Conservation (phyloP, 176 grass and related monocot species). For the Bothriochloa decipiens region DNA sequence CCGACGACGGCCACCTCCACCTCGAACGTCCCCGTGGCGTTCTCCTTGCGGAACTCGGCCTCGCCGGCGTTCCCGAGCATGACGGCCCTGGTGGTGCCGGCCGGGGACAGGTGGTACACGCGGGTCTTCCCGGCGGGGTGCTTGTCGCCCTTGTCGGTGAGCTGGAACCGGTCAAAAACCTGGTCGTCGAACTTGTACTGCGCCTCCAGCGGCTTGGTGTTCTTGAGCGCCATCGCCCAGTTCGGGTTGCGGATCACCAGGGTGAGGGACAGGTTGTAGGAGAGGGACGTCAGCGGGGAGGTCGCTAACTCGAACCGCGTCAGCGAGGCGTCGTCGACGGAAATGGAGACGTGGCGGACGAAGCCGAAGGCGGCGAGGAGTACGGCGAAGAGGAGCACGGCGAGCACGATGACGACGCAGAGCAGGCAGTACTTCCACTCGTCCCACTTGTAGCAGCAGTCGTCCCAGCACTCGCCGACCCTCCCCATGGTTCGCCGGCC, state of each 20-base stretch:
- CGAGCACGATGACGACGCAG: neutral
- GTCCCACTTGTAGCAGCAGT: neutral
- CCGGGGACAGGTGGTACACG: neutral
- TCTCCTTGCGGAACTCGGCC: constrained; percentile 29
- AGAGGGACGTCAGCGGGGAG: neutral
- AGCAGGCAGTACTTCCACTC: constrained; percentile 10
- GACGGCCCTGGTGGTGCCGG: neutral
- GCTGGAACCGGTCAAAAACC: constrained; percentile 37
- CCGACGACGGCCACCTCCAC: constrained; percentile 30
- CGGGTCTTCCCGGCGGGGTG: neutral
- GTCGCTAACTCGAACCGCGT: constrained; percentile 22
- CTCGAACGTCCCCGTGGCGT: constrained; percentile 38
- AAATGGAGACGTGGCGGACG: constrained; percentile 2
- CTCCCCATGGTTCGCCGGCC: neutral
- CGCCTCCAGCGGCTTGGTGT: constrained; percentile 40
- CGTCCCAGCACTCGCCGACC: neutral
- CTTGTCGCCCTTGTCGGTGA: constrained; percentile 5
- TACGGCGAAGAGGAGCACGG: neutral
- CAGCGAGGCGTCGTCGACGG: constrained; percentile 42
- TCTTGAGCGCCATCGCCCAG: constrained; percentile 39
- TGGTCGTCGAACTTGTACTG: constrained; percentile 35
- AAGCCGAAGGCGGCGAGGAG: constrained; percentile 32
- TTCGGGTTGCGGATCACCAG: constrained; percentile 46
- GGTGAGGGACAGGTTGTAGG: constrained; percentile 42
- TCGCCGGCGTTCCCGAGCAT: constrained; percentile 26